phyloP scores from a whole-genome alignment of 1,284 basidiomycete species.

The Cutaneotrichosporon cutaneum region DNA sequence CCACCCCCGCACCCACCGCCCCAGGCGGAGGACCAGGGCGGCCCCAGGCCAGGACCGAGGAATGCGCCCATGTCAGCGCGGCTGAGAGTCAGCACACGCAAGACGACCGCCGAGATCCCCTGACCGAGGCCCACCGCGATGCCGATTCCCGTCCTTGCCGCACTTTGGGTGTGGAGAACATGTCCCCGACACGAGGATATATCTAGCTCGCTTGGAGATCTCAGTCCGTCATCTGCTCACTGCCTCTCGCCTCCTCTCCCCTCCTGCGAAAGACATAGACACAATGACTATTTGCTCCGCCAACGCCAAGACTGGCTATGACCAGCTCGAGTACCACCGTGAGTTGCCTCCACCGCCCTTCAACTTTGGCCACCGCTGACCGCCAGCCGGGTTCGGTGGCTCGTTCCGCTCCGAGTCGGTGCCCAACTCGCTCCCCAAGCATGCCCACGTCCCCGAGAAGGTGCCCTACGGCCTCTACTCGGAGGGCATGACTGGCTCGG shows the following conservation, averaged over 20 bases:
- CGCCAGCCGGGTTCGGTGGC: constrained; percentile 20
- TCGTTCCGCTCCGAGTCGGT: constrained; percentile 20
- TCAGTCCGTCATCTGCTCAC: background rate
- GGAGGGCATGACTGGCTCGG: constrained; percentile 61
- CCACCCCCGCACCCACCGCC: background rate
- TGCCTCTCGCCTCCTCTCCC: background rate
- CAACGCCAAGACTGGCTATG: constrained; percentile 11
- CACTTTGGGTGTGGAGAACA: too few relatives aligned
- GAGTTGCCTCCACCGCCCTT: background rate
- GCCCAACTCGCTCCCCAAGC: constrained; percentile 54
- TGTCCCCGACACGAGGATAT: background rate
- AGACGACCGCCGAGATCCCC: background rate
- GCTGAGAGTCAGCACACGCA: background rate
- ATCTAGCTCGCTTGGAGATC: background rate
- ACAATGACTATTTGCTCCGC: background rate
- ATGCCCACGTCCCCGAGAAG: constrained; percentile 66
- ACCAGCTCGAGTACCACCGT: constrained; percentile 14
- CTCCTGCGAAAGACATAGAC: background rate
- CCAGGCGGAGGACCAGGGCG: background rate
- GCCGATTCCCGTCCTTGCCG: background rate
- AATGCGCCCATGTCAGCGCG: background rate
- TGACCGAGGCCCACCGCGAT: background rate
- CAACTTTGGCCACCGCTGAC: background rate
- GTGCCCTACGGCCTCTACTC: constrained; percentile 63
- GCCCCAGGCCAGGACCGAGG: too few relatives aligned